A percentile compares a stretch with the other conserved stretches of the same genome.
Evolutionary conservation across 225 moss, liverwort and hornwort genomes (phyloP).

Genomic region (Thuidium tamariscinum): DNA sequence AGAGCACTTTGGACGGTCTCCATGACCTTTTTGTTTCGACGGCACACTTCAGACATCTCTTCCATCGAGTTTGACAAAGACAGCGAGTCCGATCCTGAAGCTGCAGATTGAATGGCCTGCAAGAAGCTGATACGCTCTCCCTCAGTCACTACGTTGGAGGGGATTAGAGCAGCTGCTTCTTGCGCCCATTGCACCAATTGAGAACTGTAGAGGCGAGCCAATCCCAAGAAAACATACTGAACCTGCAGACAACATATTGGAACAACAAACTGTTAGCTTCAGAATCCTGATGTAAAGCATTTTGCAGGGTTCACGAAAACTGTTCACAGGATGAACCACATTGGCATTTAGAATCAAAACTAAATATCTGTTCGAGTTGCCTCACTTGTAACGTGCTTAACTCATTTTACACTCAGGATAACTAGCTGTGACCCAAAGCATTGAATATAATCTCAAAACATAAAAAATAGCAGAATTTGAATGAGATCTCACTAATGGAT

Average conservation of each 20-base stretch:
- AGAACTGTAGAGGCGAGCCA: slow-evolving; percentile 70
- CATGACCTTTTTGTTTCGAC: slow-evolving; percentile 76
- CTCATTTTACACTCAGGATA: not conserved
- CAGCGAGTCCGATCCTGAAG: slow-evolving; percentile 33
- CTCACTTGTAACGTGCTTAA: not conserved
- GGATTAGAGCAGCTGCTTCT: slow-evolving; percentile 65
- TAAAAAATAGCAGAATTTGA: not conserved
- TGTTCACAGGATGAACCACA: not conserved
- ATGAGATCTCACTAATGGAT: not conserved
- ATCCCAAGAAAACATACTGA: slow-evolving; percentile 49
- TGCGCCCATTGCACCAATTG: slow-evolving; percentile 78
- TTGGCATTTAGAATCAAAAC: not conserved
- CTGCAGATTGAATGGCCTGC: slow-evolving; percentile 59
- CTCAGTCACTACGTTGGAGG: slow-evolving; percentile 54
- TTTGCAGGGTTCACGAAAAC: not conserved
- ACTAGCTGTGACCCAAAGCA: not conserved
- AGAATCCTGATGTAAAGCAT: not conserved
- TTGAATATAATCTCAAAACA: not conserved
- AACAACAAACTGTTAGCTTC: not conserved
- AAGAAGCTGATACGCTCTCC: slow-evolving; percentile 62
- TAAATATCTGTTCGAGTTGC: not conserved
- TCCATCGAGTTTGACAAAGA: slow-evolving; percentile 53
- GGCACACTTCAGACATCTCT: slow-evolving; percentile 89
- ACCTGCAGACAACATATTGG: slow-evolving; percentile 19
- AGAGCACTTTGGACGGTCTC: slow-evolving; percentile 67